Percentiles rank a stretch among this genome's conserved stretches.
phyloP scores from a whole-genome alignment of 1,284 basidiomycete genomes.

The Austroboletus rostrupii region DNA sequence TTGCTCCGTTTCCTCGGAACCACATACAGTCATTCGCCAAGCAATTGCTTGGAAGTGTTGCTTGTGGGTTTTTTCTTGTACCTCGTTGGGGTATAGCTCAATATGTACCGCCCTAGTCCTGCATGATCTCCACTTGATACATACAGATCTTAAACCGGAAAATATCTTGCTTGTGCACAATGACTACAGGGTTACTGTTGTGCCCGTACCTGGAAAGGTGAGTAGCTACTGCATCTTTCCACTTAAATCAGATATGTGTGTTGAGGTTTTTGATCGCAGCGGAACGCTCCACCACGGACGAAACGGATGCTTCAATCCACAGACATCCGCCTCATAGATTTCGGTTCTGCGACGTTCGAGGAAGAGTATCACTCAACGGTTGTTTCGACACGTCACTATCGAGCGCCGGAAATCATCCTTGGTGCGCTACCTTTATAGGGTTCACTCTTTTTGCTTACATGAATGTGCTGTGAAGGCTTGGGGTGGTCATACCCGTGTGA shows the following conservation, averaged over 20 bases:
- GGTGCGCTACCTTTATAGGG: constrained; percentile 49
- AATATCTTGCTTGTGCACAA: constrained; percentile 95
- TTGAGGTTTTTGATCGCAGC: constrained; percentile 37
- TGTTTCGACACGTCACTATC: constrained; percentile 96
- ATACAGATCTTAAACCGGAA: constrained; percentile 98
- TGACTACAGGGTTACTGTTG: constrained; percentile 59
- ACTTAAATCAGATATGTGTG: constrained; percentile 5
- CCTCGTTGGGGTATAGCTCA: constrained; percentile 7
- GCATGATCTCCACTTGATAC: constrained; percentile 87
- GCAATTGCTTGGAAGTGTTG: constrained; percentile 89
- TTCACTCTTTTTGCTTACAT: constrained; percentile 9
- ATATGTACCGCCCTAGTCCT: constrained; percentile 57
- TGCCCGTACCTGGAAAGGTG: constrained; percentile 60
- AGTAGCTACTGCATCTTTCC: constrained; percentile 13
- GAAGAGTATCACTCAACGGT: constrained; percentile 98
- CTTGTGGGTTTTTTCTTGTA: constrained; percentile 61
- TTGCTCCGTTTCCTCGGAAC: constrained; percentile 91
- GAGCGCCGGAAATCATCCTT: constrained; percentile 98
- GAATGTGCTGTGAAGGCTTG: constrained; percentile 55
- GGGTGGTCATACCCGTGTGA: constrained; percentile 99
- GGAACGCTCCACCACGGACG: constrained; percentile 53
- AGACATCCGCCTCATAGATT: constrained; percentile 96
- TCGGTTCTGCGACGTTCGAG: constrained; percentile 97
- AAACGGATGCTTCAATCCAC: constrained; percentile 83
- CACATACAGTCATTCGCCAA: constrained; percentile 96